Evolutionary conservation across 148 eudicot species (phyloP).

Genomic region (Cornus controversa): DNA sequence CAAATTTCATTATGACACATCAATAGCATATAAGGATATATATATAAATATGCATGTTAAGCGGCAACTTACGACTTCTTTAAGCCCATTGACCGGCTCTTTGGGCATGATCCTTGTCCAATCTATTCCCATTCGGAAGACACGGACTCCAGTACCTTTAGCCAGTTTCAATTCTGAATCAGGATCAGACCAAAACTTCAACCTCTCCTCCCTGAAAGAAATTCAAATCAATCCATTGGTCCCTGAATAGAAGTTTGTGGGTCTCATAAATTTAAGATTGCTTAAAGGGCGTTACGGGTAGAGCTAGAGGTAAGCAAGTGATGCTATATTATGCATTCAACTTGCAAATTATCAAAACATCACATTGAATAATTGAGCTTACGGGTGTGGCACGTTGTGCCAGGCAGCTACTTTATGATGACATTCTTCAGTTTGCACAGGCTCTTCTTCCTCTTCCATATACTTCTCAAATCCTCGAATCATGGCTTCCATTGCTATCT

Average conservation of each 20-base stretch:
- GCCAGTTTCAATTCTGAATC: constrained; percentile 89
- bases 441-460: constrained; percentile 58
- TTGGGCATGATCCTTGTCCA: constrained; percentile 97
- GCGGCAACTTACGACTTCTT: constrained; percentile 56
- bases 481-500: constrained; percentile 93
- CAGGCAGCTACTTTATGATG: constrained; percentile 90
- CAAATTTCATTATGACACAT: no score
- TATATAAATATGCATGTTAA: not conserved
- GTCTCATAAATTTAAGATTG: not conserved
- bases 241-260: constrained; percentile 6
- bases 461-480: constrained; percentile 74
- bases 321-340: not conserved
- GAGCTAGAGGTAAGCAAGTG: not conserved
- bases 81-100: constrained; percentile 70
- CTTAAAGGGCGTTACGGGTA: not conserved
- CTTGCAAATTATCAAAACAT: not conserved
- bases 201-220: constrained; percentile 88
- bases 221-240: constrained; percentile 14
- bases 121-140: constrained; percentile 96
- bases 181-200: constrained; percentile 99
- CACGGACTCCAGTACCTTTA: constrained; percentile 74
- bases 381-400: constrained; percentile 99
- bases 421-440: constrained; percentile 39
- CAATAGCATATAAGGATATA: not conserved
- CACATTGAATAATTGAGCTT: constrained; percentile 24